Evolutionary conservation across 345 rosid species (phyloP), one percentile per base, ranked within the genome.

Genomic region (Moringa oleifera): DNA sequence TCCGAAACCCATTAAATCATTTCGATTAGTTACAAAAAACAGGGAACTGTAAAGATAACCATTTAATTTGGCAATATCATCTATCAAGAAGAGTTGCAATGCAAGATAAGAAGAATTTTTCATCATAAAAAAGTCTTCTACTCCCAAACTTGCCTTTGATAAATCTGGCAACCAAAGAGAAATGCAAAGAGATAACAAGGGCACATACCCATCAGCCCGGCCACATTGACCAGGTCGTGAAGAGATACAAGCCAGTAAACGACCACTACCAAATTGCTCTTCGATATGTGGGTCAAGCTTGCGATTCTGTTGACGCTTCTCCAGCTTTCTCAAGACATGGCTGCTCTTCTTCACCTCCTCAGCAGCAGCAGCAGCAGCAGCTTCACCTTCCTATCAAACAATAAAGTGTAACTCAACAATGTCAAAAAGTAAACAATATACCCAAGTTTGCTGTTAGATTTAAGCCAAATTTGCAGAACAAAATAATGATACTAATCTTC

Each of bases 191-290:
- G 8, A n/a, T 0, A 6, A 33, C 1, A 23, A 53, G 52, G 33
- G 6, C 10, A 56, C 72, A 45, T 74, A 86, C 93, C 93, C 93
- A 58, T 86, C 93, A 57, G 87, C 89, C 75, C 90, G 89, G 20
- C 90, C 90, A 0, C 93, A 84, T 41, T 86, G 93, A 28, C 93
- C 93, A 25, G 93, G 93, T 62, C 93, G 76, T 23, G 93, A 84
- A 50, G 93, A 78, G 72, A 86, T 86, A 20, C 84, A 78, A 0
- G 93, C 93, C 68, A 84, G 68, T 68, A 84, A 55, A 64, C 93
- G 84, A 24, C 93, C 89, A 28, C 89, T 61, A 0, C 87, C 75
- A 13, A 84, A 86, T 22, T 83, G 93, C 68, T 84, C 93, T 73
- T 86, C 93, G 21, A 86, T 86, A 69, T 86, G 87, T 6, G 87